Evolutionary conservation across 805 yeast genomes (phyloP).

Genomic region (Zygotorulaspora chibaensis): DNA sequence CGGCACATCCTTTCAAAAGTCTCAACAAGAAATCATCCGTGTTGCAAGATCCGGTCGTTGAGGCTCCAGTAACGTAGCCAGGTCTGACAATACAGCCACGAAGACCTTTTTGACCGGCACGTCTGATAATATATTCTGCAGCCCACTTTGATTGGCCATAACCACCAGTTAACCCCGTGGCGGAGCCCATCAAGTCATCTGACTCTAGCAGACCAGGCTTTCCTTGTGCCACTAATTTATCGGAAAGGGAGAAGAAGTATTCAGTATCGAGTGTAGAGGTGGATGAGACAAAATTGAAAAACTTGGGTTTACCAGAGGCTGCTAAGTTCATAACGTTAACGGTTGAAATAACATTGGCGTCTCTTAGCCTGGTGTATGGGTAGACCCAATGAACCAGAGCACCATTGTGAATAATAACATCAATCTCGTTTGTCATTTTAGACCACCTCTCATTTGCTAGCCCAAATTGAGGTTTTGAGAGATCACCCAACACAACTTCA

Average conservation of each 20-base stretch:
- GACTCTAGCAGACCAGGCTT: slow-evolving; percentile 71
- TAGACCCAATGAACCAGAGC: slow-evolving; percentile 99
- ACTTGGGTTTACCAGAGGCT: slow-evolving; percentile 72
- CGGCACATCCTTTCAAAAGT: slow-evolving; percentile 91
- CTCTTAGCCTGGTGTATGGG: slow-evolving; percentile 85
- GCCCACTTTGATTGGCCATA: slow-evolving; percentile 99
- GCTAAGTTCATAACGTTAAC: slow-evolving; percentile 71
- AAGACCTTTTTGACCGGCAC: slow-evolving; percentile 84
- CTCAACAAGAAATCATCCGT: slow-evolving; percentile 95
- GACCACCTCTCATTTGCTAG: slow-evolving; percentile 54
- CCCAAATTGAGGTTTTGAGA: slow-evolving; percentile 72
- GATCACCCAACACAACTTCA: slow-evolving; percentile 76
- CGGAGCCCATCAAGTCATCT: slow-evolving; percentile 80
- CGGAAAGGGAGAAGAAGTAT: slow-evolving; percentile 73
- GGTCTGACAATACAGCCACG: slow-evolving; percentile 90
- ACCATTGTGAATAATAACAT: slow-evolving; percentile 90
- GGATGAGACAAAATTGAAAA: slow-evolving; percentile 88
- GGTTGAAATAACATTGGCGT: slow-evolving; percentile 88
- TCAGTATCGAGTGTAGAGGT: slow-evolving; percentile 89
- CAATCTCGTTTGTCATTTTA: slow-evolving; percentile 54
- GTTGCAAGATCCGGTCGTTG: slow-evolving; percentile 80
- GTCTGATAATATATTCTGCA: slow-evolving; percentile 82
- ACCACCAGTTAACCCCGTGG: slow-evolving; percentile 79
- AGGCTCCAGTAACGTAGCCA: slow-evolving; percentile 90
- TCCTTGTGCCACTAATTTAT: slow-evolving; percentile 59